These are phyloP conservation scores for Conticribra guillardii DNA, from an alignment of 108 stramenopile species.

Conservation along the genomic window DNA sequence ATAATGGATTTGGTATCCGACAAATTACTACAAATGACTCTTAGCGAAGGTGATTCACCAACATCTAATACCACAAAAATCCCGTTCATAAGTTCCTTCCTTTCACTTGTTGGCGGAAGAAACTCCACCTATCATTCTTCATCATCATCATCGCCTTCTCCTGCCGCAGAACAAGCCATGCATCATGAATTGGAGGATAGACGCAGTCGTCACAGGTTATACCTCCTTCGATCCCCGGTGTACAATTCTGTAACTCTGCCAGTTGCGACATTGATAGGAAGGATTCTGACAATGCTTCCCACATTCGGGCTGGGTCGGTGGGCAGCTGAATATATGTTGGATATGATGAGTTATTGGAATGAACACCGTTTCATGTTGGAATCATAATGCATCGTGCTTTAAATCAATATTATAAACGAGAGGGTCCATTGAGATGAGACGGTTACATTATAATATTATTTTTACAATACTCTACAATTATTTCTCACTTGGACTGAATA, in stretches of 20 bases:
- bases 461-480: too few species aligned
- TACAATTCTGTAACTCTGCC: conserved; percentile 39
- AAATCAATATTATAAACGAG: too few species aligned
- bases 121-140: neutral
- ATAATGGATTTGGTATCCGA: conserved; percentile 42
- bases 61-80: neutral
- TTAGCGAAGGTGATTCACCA: conserved; percentile 8
- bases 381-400: too few species aligned
- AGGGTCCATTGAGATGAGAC: too few species aligned
- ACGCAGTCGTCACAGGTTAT: conserved; percentile 28
- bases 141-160: neutral
- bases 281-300: conserved; percentile 35
- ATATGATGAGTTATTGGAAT: conserved; percentile 52
- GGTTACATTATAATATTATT: too few species aligned
- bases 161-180: conserved; percentile 28
- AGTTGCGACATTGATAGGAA: conserved; percentile 18
- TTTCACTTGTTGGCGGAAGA: neutral
- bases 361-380: conserved; percentile 46
- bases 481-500: too few species aligned
- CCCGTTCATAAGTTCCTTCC: neutral
- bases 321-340: conserved; percentile 39
- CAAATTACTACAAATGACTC: too few species aligned
- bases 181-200: conserved; percentile 39
- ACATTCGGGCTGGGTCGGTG: conserved; percentile 42
- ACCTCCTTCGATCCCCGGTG: conserved; percentile 46